Evolutionary conservation across 192 early-diverging fungal species (phyloP), one percentile per base, ranked within the genome.

Genomic region (Jimgerdemannia lactiflua): DNA sequence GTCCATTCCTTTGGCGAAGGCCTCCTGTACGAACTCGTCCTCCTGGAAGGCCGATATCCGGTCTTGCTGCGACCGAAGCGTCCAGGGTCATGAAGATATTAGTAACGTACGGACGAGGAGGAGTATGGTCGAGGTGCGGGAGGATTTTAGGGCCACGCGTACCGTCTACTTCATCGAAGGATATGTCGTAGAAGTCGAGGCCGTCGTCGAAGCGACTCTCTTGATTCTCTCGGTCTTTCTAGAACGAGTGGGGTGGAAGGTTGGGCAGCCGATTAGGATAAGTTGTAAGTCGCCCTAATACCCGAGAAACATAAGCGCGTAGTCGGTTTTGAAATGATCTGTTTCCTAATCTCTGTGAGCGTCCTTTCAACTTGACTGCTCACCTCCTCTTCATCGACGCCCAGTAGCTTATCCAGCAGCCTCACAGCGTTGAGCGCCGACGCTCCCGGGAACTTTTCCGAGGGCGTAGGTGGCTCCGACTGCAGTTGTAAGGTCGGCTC

Each of bases 1-100:
- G 81, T 97, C 95, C 74, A 95, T 88, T 42, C 94, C 95, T 81
- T 92, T 91, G 74, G 88, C 87, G 64, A 98, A 83, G 4, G 93
- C 92, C 49, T 95, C 86, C 63, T 86, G 88, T 49, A 98, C 94
- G 43, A 95, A 86, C 67, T 90, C 90, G 78, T 98, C 95, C 80
- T 94, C 93, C 70, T 95, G 86, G 69, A 95, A 92, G 66, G 92
- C 91, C 44, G 89, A 83, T 42, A 94, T 91, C 18, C 87, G 80
- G 70, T 93, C 49, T 59, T 59, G 49, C 49, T 59, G 49, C 49
- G 49, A 59, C 49, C 49, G 49, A 59, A 59, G 49, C 6, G 49
- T 59, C 49, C 6, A 59, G 14, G 49, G 49, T 59, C 14, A 59
- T 59, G 49, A 59, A 14, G 49, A 59, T 29, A 59, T 59, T 59